phyloP scores from a whole-genome alignment of 73 alveolate genomes.

The Tetrahymena elliotti region DNA sequence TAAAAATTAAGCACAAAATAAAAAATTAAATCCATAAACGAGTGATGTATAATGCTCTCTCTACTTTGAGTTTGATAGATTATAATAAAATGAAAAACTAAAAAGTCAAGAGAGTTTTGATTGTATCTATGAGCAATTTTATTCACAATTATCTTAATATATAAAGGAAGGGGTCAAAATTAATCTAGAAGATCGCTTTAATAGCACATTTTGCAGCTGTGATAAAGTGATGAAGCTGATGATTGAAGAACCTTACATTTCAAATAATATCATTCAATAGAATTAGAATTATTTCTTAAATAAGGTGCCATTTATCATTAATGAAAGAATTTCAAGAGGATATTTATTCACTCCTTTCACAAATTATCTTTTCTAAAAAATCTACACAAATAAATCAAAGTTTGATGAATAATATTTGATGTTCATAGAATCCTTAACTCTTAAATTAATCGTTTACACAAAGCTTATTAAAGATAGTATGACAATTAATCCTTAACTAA shows the following conservation, averaged over 20 bases:
- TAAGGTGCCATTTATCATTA: neutral
- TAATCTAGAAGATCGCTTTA: neutral
- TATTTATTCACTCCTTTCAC: neutral
- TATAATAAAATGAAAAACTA: too few species aligned
- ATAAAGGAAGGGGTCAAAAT: neutral
- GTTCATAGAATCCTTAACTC: neutral
- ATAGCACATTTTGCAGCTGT: neutral
- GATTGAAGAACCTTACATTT: neutral
- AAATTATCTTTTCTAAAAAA: too few species aligned
- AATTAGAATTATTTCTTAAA: too few species aligned
- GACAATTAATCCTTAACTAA: neutral
- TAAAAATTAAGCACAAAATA: too few species aligned
- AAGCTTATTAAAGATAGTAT: too few species aligned
- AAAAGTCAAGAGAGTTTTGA: neutral
- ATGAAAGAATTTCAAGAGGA: neutral
- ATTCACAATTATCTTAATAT: neutral
- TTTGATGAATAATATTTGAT: neutral
- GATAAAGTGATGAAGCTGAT: neutral
- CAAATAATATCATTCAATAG: neutral
- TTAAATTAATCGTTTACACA: too few species aligned
- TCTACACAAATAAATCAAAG: neutral
- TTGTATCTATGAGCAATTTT: neutral
- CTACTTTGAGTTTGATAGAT: neutral
- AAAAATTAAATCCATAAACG: too few species aligned
- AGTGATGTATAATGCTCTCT: neutral